Evolutionary conservation across 805 yeast species (phyloP), one percentile per base, ranked within the genome.

Genomic region (Candida montana): DNA sequence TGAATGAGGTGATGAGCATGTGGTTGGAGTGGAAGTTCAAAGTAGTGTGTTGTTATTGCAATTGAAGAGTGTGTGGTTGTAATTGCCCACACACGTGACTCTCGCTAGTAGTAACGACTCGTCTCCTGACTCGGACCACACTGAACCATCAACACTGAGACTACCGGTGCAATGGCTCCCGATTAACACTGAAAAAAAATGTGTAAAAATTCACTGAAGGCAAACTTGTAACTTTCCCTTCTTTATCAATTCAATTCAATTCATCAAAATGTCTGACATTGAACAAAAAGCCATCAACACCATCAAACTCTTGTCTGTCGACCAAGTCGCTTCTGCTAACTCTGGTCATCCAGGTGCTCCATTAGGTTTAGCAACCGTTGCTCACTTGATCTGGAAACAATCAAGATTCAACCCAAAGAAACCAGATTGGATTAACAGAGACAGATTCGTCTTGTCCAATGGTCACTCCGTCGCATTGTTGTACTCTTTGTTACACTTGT

Each of bases 271-370:
- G 51, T 52, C 49, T 27, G 37, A 44, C 47, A 68, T 85, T 57
- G 95, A 90, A 65, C 71, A 71, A 53, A 72, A 73, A 63, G 86
- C 96, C 45, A 72, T 91, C 67, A 74, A 77, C 74, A 87, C 98
- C 55, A 85, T 91, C 71, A 88, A 96, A 72, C 69, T 82, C 47
- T 76, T 91, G 57, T 80, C 98, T 40, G 83, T 85, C 41, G 99
- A 91, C 65, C 80, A 85, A 51, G 95, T 87, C 48, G 74, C 82
- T 46, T 75, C 79, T 68, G 91, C 97, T 58, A 84, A 91, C 69
- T 83, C 96, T 47, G 99, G 99, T 53, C 99, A 91, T 72, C 99
- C 99, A 42, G 99, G 99, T 72, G 98, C 99, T 40, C 98, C 98
- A 58, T 80, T 91, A 78, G 98, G 98, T 50, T 72, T 91, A 68